Conservation (phyloP, 345 rosid genomes). For the Euphorbia peplus region DNA sequence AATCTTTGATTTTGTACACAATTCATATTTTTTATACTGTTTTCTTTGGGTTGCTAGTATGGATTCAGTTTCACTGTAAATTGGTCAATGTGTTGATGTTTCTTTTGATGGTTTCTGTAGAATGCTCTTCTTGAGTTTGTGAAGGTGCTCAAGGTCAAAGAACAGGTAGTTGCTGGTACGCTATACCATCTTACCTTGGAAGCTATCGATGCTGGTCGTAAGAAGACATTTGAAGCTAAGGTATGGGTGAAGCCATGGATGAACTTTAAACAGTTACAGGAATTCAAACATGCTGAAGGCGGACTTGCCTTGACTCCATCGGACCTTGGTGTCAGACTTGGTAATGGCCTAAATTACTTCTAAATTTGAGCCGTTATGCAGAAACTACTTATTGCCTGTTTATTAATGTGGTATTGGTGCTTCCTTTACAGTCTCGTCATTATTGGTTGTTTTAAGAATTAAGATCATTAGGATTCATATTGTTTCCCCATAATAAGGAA, state of each 20-base stretch:
- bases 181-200: conserved; percentile 73
- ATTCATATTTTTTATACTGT: background rate
- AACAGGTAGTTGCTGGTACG: conserved; percentile 83
- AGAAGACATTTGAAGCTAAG: conserved; percentile 76
- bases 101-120: conserved; percentile 26
- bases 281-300: conserved; percentile 61
- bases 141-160: conserved; percentile 75
- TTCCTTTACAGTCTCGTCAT: no score
- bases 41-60: background rate
- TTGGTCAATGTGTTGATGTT: background rate
- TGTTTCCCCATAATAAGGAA: no score
- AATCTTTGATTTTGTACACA: background rate
- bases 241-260: conserved; percentile 94
- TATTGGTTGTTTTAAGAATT: no score
- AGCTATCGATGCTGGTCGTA: conserved; percentile 69
- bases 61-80: background rate
- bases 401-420: no score
- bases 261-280: conserved; percentile 79
- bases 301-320: conserved; percentile 30
- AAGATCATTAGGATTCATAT: no score
- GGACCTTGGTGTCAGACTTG: conserved; percentile 36
- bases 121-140: conserved; percentile 75
- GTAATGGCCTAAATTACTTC: conserved; percentile 16
- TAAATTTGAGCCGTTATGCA: no score
- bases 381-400: no score